These are phyloP conservation scores for Paxillus ammoniavirescens DNA, from an alignment of 768 basidiomycete species.

Conservation along the genomic window DNA sequence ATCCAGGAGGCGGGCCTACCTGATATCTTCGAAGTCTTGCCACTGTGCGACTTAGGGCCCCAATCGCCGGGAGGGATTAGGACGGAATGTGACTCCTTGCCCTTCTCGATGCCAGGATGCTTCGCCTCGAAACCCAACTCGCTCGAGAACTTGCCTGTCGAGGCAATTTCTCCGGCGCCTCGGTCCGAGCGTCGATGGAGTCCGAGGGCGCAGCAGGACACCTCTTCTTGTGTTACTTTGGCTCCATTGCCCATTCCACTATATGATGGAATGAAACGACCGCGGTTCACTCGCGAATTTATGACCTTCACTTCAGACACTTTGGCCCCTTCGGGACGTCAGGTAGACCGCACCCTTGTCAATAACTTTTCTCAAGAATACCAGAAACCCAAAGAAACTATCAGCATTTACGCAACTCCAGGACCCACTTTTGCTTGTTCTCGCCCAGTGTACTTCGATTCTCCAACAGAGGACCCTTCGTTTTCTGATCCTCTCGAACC, in stretches of 20 bases:
- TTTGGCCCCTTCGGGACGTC: slow-evolving; percentile 15
- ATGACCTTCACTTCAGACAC: slow-evolving; percentile 6
- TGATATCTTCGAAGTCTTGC: not conserved
- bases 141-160: not conserved
- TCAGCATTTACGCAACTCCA: slow-evolving; percentile 44
- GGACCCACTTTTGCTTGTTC: slow-evolving; percentile 39
- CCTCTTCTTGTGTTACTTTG: slow-evolving; percentile 2
- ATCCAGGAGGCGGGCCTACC: not conserved
- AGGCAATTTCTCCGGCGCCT: slow-evolving; percentile 2
- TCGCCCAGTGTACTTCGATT: slow-evolving; percentile 48
- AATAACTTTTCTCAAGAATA: slow-evolving; percentile 1
- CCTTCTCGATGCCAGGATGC: slow-evolving; percentile 26
- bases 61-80: not conserved
- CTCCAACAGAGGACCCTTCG: slow-evolving; percentile 48
- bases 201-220: slow-evolving; percentile 2
- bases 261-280: slow-evolving; percentile 4
- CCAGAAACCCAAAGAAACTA: not conserved
- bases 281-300: slow-evolving; percentile 4
- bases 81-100: not conserved
- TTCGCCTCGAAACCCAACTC: slow-evolving; percentile 13
- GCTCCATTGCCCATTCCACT: slow-evolving; percentile 4
- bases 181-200: not conserved
- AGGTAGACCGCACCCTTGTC: not conserved
- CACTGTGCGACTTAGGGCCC: not conserved
- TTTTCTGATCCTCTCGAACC: slow-evolving; percentile 37